Conservation (phyloP, 176 grass and related monocot species). For the Tuctoria greenei region DNA sequence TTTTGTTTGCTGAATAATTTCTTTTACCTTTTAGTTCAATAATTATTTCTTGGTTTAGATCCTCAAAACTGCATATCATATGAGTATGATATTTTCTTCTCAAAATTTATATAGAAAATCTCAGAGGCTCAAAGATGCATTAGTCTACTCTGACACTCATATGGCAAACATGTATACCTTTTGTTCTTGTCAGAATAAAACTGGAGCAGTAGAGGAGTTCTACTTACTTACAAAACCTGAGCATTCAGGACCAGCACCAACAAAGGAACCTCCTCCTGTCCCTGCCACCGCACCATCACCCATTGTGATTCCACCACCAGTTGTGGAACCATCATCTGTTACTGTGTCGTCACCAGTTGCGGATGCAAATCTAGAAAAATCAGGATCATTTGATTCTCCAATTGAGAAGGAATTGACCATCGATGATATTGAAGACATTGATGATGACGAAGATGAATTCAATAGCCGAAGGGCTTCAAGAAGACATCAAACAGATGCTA, state of each 20-base stretch:
- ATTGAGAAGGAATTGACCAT: conserved; percentile 78
- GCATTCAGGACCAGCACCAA: conserved; percentile 76
- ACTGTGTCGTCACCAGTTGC: conserved; percentile 46
- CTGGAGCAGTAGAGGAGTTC: conserved; percentile 73
- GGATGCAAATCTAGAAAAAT: conserved; percentile 52
- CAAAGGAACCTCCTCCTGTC: conserved; percentile 65
- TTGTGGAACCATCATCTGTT: conserved; percentile 50
- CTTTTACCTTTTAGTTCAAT: not conserved
- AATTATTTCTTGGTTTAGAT: conserved; percentile 1
- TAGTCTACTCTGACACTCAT: conserved; percentile 15
- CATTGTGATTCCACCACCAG: conserved; percentile 44
- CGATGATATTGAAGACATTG: conserved; percentile 98
- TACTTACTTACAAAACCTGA: conserved; percentile 91
- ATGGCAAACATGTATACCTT: conserved; percentile 24
- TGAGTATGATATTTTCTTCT: conserved; percentile 9
- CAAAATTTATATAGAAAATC: not conserved
- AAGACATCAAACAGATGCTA: conserved; percentile 64
- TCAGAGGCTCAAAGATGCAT: not conserved
- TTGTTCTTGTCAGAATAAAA: conserved; percentile 58
- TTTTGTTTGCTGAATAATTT: conserved; percentile 7
- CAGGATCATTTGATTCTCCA: conserved; percentile 65
- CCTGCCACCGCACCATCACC: conserved; percentile 56
- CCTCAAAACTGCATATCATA: not conserved
- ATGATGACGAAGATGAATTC: conserved; percentile 83
- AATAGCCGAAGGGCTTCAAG: conserved; percentile 67